Conservation (phyloP, 2,329 filamentous ascomycete genomes). For the Fusarium sulawesiense region DNA sequence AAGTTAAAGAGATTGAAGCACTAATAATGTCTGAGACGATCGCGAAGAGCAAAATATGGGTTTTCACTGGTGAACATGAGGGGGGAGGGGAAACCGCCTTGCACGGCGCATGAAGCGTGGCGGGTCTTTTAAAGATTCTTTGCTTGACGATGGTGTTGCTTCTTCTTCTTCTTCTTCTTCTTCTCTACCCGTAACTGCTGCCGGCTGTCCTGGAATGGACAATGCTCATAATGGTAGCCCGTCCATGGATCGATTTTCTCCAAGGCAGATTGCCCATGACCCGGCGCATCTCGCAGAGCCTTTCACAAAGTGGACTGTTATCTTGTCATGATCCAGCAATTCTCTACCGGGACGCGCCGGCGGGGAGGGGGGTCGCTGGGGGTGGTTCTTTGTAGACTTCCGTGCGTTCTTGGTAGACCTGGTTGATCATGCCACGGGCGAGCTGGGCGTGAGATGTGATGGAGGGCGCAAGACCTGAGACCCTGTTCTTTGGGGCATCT, state of each 20-base stretch:
- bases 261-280: slow-evolving; percentile 13
- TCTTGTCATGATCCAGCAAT: slow-evolving; percentile 41
- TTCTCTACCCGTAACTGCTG: neutral
- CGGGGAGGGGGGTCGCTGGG: slow-evolving; percentile 24
- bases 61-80: slow-evolving; percentile 39
- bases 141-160: slow-evolving; percentile 19
- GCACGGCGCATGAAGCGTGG: slow-evolving; percentile 43
- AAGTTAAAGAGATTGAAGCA: slow-evolving; percentile 17
- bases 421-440: slow-evolving; percentile 46
- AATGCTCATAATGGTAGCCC: slow-evolving; percentile 4
- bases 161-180: neutral
- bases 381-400: slow-evolving; percentile 29
- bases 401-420: slow-evolving; percentile 33
- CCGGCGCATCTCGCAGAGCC: slow-evolving; percentile 26
- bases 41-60: slow-evolving; percentile 26
- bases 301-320: slow-evolving; percentile 46
- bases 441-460: slow-evolving; percentile 26
- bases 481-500: slow-evolving; percentile 13
- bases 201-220: slow-evolving; percentile 7
- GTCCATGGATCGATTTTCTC: slow-evolving; percentile 32
- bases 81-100: slow-evolving; percentile 22
- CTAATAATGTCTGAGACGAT: slow-evolving; percentile 35
- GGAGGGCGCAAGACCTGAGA: slow-evolving; percentile 19
- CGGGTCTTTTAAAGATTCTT: slow-evolving; percentile 41
- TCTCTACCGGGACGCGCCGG: slow-evolving; percentile 45